These are phyloP conservation scores for Allantophomopsis lycopodina DNA, from an alignment of 2,329 filamentous ascomycete species.

Conservation along the genomic window DNA sequence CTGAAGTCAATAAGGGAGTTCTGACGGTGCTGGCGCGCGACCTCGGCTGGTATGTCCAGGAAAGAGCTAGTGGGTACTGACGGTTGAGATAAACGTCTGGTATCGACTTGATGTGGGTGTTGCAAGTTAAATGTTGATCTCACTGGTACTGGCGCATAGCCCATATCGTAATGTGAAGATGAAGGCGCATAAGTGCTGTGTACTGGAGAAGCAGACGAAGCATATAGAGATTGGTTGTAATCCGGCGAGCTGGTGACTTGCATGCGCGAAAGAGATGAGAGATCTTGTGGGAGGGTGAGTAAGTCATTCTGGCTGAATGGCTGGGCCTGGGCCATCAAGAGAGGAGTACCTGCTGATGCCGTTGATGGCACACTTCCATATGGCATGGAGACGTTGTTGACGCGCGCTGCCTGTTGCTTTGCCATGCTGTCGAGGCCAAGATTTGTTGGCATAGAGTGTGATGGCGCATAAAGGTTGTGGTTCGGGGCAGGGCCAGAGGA, in stretches of 20 bases:
- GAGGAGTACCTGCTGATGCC: conserved; percentile 58
- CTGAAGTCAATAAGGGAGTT: conserved; percentile 51
- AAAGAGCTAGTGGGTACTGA: conserved; percentile 49
- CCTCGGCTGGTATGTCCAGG: conserved; percentile 18
- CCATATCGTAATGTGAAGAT: conserved; percentile 58
- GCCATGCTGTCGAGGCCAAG: conserved; percentile 41
- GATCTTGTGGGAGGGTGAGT: conserved; percentile 62
- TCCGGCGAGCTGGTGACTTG: conserved; percentile 50
- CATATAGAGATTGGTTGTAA: conserved; percentile 50
- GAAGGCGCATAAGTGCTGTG: conserved; percentile 14
- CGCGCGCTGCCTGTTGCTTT: conserved; percentile 41
- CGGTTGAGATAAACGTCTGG: conserved; percentile 70
- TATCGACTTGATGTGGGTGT: conserved; percentile 36
- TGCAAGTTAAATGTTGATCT: conserved; percentile 42
- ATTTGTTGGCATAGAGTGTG: conserved; percentile 41
- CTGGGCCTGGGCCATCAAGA: conserved; percentile 25
- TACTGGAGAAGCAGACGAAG: conserved; percentile 40
- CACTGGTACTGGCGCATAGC: conserved; percentile 55
- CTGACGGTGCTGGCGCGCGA: conserved; percentile 30
- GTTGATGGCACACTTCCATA: conserved; percentile 61
- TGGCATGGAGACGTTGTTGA: conserved; percentile 44
- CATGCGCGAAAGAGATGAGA: conserved; percentile 54
- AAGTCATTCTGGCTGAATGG: conserved; percentile 49
- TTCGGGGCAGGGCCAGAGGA: conserved; percentile 10
- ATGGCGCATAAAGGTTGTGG: conserved; percentile 34